Evolutionary conservation across 108 stramenopile genomes (phyloP), one percentile per base, ranked within the genome.

Genomic region (Discostella stelligeroides): DNA sequence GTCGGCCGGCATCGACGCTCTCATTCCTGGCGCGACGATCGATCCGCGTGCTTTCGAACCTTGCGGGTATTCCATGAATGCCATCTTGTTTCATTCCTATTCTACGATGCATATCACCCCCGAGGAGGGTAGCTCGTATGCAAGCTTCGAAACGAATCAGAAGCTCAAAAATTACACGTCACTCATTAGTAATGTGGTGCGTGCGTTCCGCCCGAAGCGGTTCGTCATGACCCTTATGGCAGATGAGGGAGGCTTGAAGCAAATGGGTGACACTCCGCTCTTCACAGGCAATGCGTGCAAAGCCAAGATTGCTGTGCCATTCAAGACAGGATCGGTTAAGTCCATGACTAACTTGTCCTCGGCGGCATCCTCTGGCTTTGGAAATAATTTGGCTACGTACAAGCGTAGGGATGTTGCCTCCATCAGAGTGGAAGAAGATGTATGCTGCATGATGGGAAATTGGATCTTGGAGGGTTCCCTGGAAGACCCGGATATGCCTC

Each of bases 21-120:
- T 99, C n/a, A 88, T 96, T 47, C 97, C 97, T 7, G 98, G 98
- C 34, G 92, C 97, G n/a, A 60, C 73, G 30, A 92, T 99, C 73
- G 98, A 97, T 68, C 75, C 87, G 14, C 87, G 88, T 24, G 95
- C 97, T 20, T 99, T 99, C 89, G 97, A 98, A 67, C 98, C 98
- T 1, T 99, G 98, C 79, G 98, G 98, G 38, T 98, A 95, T 70
- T 88, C 92, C 25, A 98, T 99, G 98, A 99, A 99, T 83, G 97
- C 98, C 54, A 95, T 99, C 59, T 73, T 95, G 42, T 97, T 95
- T 82, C 94, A 88, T 24, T 92, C 97, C 51, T 99, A 99, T 85
- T 93, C 92, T 54, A 99, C 99, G 56, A 96, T 99, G 63, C 99
- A 99, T 84, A 96, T 99, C 60, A 99, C 99, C 24, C 99, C 99